phyloP scores from a whole-genome alignment of 129 eudicot species.

The Flaveria robusta region DNA sequence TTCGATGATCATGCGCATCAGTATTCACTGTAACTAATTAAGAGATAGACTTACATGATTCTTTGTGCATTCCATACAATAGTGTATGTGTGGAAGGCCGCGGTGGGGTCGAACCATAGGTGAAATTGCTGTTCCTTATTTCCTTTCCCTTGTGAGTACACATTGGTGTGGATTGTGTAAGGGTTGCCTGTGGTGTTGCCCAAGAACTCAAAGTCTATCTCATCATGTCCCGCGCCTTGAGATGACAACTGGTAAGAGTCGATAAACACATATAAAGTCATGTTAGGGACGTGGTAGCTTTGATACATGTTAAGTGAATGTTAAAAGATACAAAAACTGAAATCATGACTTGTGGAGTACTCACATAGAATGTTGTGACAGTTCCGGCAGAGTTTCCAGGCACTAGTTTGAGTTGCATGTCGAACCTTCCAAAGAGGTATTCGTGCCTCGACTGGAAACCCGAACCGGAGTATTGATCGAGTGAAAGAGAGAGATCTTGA shows the following conservation, averaged over 20 bases:
- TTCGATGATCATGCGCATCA: background rate
- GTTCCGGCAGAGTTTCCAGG: background rate
- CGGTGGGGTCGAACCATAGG: background rate
- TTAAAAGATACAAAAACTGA: background rate
- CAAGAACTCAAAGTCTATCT: slow-evolving; percentile 31
- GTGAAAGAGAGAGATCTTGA: background rate
- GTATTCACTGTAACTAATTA: background rate
- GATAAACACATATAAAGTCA: background rate
- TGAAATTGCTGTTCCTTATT: slow-evolving; percentile 3
- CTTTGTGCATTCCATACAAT: background rate
- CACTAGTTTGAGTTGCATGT: background rate
- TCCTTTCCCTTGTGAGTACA: slow-evolving; percentile 14
- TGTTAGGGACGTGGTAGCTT: background rate
- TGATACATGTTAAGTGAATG: background rate
- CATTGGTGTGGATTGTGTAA: slow-evolving; percentile 22
- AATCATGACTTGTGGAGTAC: background rate
- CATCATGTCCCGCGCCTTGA: slow-evolving; percentile 33
- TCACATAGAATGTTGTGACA: background rate
- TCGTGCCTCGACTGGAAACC: slow-evolving; percentile 41
- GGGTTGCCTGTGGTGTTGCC: slow-evolving; percentile 23
- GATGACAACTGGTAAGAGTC: slow-evolving; percentile 16
- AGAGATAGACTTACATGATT: slow-evolving; percentile 13
- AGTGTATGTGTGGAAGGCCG: slow-evolving; percentile 5
- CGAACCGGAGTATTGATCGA: slow-evolving; percentile 20
- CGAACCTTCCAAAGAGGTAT: slow-evolving; percentile 36